Evolutionary conservation across 2,329 filamentous ascomycete species (phyloP), one percentile per base, ranked within the genome.

Genomic region (Exophiala oligosperma): DNA sequence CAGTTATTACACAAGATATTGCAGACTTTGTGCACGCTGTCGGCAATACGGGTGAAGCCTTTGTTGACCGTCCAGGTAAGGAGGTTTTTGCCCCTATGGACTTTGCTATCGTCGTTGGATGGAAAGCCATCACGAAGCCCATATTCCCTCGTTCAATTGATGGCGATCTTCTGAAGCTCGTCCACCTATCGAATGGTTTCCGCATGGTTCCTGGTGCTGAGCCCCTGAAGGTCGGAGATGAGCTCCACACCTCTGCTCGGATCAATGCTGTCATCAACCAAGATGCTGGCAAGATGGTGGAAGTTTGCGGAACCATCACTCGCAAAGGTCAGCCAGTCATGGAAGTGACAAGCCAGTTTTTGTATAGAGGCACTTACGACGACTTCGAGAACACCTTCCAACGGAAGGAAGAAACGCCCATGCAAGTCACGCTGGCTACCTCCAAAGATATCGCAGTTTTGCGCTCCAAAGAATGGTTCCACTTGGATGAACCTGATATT

Each of bases 301-400:
- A 99, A 76, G 93, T 99, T n/a, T 97, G 92, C 70, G 94, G 94
- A 62, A 99, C 94, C 4, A 96, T 99, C 69, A 88, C 84, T 54
- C 89, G 94, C 44, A 86, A 92, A 54, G 89, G 89, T 26, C 76
- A 90, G 73, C 82, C 92, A 4, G 91, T 99, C 63, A 99, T 99
- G 94, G 92, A 99, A 72, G 94, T 99, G 28, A 97, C 92, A 11
- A 97, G 92, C 62, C 94, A 99, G 75, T 99, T 99, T 83, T 76
- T 99, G 69, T 99, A 99, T 81, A 89, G 95, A 50, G 94, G 94
- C 56, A 82, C 83, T 29, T 99, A 99, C 78, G 89, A 84, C 56
- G 95, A 99, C 74, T 99, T 86, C 68, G 90, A 97, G 78, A 99
- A 96, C 78, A 99, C 95, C 5, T 99, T 99, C 86, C 92, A 97